Evolutionary conservation across 176 grass and related monocot genomes (phyloP).

Genomic region (Stipa capillata): DNA sequence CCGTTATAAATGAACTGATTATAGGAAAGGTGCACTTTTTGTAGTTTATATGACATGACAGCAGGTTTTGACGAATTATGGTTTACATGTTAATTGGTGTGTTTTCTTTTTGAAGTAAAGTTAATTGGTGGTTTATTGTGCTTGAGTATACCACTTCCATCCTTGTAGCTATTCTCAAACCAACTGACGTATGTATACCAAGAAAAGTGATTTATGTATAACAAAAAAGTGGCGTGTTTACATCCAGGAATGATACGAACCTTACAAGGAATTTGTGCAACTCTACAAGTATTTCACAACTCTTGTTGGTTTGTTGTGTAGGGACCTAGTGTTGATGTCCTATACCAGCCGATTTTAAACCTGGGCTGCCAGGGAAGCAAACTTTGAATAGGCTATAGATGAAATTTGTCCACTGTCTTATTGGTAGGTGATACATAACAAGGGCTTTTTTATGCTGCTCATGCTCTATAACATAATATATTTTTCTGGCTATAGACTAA

Average conservation of each 20-base stretch:
- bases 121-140: slow-evolving; percentile 1
- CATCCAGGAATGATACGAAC: not conserved
- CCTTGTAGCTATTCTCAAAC: not conserved
- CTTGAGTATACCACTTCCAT: not conserved
- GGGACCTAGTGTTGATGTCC: not conserved
- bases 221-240: not conserved
- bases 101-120: no score
- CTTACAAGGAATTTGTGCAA: not conserved
- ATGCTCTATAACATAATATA: not conserved
- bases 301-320: not conserved
- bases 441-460: not conserved
- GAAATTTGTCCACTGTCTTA: not conserved
- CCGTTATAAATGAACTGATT: not conserved
- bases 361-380: not conserved
- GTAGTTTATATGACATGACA: not conserved
- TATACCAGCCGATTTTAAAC: not conserved
- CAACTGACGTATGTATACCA: not conserved
- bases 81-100: not conserved
- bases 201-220: not conserved
- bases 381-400: slow-evolving; percentile 1
- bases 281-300: slow-evolving; percentile 3
- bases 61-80: not conserved
- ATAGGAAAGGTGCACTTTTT: not conserved
- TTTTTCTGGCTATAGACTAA: not conserved
- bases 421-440: not conserved